phyloP scores from a whole-genome alignment of 371 early-diverging fungal genomes.

The Synchytrium microbalum region DNA sequence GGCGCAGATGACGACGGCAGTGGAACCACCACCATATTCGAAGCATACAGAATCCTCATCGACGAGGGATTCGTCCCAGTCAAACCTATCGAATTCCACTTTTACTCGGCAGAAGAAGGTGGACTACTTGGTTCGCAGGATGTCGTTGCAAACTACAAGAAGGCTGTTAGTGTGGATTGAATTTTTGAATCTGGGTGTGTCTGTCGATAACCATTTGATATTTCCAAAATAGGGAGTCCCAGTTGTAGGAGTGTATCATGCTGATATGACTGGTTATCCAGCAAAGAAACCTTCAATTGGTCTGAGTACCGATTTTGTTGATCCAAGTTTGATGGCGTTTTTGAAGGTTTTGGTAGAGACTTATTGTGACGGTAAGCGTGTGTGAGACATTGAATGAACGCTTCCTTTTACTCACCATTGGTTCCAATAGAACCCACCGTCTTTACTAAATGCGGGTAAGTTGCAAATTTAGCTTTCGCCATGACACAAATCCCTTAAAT shows the following conservation, averaged over 20 bases:
- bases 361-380: not conserved
- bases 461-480: slow-evolving; percentile 9
- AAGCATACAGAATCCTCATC: slow-evolving; percentile 69
- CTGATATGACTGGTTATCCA: slow-evolving; percentile 75
- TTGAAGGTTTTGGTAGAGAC: slow-evolving; percentile 32
- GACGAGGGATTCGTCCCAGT: slow-evolving; percentile 60
- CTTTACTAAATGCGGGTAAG: not conserved
- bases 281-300: slow-evolving; percentile 62
- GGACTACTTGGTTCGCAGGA: slow-evolving; percentile 87
- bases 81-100: slow-evolving; percentile 90
- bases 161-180: slow-evolving; percentile 28
- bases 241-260: slow-evolving; percentile 72
- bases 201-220: no score
- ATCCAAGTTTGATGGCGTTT: slow-evolving; percentile 58
- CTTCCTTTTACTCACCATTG: not conserved
- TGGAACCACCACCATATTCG: slow-evolving; percentile 81
- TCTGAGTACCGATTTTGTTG: slow-evolving; percentile 75
- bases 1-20: slow-evolving; percentile 89
- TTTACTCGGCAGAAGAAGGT: slow-evolving; percentile 74
- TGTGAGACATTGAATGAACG: no score
- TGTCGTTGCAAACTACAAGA: slow-evolving; percentile 61
- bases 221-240: no score
- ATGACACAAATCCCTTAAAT: slow-evolving; percentile 46
- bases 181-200: no score
- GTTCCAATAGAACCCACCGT: not conserved